A percentile compares a stretch with the other conserved stretches of the same genome.
Evolutionary conservation across 228 moss, liverwort and hornwort species (phyloP).

Genomic region (Sphagnum magellanicum): DNA sequence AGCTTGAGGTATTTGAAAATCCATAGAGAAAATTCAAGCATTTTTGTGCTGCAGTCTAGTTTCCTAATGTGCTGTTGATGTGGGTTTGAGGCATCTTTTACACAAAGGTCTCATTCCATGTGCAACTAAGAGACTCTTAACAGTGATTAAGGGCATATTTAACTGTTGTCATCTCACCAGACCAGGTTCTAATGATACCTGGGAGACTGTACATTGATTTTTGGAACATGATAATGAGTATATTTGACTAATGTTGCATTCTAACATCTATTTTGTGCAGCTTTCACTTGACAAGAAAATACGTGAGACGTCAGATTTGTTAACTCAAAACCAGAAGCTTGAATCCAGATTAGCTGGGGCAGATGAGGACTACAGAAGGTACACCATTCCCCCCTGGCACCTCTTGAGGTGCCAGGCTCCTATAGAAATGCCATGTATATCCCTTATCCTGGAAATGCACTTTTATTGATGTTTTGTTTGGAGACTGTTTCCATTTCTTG

Average conservation of each 20-base stretch:
- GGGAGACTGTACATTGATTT: no score
- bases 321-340: slow-evolving; percentile 8
- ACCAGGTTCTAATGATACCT: background rate
- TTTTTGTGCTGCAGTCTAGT: background rate
- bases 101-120: no score
- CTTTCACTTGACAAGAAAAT: slow-evolving; percentile 5
- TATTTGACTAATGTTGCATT: no score
- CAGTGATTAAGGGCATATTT: no score
- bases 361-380: slow-evolving; percentile 16
- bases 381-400: background rate
- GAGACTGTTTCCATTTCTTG: no score
- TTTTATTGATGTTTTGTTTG: no score
- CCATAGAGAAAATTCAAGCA: background rate
- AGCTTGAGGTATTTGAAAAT: slow-evolving; percentile 8
- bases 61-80: background rate
- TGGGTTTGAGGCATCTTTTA: background rate
- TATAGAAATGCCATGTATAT: no score
- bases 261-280: background rate
- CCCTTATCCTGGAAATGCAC: no score
- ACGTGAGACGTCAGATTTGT: slow-evolving; percentile 2
- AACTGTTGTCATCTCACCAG: no score
- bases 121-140: no score
- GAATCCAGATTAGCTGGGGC: slow-evolving; percentile 10
- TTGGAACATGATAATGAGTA: no score
- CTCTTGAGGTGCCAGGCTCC: no score